Conservation (phyloP, 2,329 filamentous ascomycete genomes). For the Ambrosiella cleistominuta region DNA sequence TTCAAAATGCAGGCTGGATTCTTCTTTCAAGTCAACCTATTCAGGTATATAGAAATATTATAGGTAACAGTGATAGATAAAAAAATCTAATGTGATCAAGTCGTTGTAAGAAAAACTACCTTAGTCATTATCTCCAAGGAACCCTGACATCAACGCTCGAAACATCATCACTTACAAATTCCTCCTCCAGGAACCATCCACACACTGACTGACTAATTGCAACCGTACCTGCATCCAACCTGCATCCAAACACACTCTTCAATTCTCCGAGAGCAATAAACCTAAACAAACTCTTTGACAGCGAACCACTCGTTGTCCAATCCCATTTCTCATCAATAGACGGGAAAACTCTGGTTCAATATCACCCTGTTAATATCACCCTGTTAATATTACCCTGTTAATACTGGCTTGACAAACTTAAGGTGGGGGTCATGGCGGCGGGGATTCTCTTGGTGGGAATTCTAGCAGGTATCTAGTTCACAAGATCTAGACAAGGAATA, state of each 20-base stretch:
- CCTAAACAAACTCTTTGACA: not conserved
- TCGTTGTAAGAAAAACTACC: no score
- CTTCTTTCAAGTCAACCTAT: not conserved
- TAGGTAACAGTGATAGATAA: not conserved
- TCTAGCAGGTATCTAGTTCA: no score
- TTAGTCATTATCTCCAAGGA: no score
- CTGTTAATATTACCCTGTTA: not conserved
- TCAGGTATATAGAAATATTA: not conserved
- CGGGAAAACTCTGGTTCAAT: not conserved
- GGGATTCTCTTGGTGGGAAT: no score
- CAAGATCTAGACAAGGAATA: no score
- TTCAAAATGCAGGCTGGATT: not conserved
- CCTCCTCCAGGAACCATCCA: no score
- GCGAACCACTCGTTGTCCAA: not conserved
- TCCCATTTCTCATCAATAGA: not conserved
- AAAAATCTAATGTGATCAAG: no score
- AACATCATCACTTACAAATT: no score
- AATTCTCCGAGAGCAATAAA: not conserved
- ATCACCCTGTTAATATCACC: not conserved
- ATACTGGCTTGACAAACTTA: not conserved
- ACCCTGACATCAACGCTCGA: no score
- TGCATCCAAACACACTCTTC: not conserved
- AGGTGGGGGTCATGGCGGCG: no score
- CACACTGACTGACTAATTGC: not conserved
- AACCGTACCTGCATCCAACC: not conserved